phyloP scores from a whole-genome alignment of 106 monocot species.

The Phalaenopsis aphrodite region DNA sequence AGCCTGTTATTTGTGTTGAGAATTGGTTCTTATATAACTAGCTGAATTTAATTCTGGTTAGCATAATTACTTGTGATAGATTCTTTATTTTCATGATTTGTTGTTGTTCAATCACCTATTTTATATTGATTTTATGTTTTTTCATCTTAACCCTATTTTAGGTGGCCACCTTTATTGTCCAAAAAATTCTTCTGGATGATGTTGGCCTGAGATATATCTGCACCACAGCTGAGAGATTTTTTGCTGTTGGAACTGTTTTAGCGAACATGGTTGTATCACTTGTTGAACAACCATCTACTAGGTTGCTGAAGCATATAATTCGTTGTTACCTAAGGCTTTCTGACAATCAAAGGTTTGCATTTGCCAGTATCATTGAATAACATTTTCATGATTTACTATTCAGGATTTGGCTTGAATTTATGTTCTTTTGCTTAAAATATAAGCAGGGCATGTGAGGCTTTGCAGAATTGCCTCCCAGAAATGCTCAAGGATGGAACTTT shows the following conservation, averaged over 20 bases:
- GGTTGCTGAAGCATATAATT: conserved; percentile 90
- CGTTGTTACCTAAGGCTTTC: conserved; percentile 94
- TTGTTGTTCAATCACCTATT: too few species aligned
- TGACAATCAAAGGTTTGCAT: conserved; percentile 69
- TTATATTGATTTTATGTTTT: neutral
- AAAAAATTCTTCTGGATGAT: conserved; percentile 90
- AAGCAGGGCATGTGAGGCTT: conserved; percentile 68
- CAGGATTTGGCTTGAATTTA: neutral
- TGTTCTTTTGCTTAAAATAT: neutral
- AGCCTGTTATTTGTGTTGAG: too few species aligned
- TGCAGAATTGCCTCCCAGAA: conserved; percentile 71
- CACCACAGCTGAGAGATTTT: conserved; percentile 94
- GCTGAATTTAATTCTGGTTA: too few species aligned
- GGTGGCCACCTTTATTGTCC: conserved; percentile 97
- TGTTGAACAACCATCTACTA: conserved; percentile 82
- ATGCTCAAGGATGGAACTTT: conserved; percentile 76
- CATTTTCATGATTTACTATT: neutral
- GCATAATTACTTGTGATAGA: too few species aligned
- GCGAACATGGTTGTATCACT: conserved; percentile 84
- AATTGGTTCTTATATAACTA: too few species aligned
- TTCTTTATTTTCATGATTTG: too few species aligned
- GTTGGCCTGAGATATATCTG: conserved; percentile 87
- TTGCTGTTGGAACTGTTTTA: conserved; percentile 85
- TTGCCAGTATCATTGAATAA: neutral
- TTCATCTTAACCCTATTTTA: conserved; percentile 9